A percentile compares a stretch with the other conserved stretches of the same genome.
Conservation (phyloP, 176 grass and related monocot species). For the Calamus simplicifolius region DNA sequence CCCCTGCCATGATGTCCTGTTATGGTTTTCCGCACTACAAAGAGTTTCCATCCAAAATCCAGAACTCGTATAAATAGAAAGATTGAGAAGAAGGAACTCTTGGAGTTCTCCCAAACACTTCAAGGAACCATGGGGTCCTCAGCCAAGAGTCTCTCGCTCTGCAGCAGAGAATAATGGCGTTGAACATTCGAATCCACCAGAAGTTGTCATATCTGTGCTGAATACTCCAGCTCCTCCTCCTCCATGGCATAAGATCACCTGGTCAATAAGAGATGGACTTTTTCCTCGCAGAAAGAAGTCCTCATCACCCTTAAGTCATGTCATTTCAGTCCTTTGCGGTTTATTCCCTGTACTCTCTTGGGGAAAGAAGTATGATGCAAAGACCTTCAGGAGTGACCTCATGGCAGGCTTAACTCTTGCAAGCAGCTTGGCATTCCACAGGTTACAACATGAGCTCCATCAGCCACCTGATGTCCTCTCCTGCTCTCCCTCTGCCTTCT, state of each 20-base stretch:
- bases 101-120: conserved; percentile 26
- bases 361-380: conserved; percentile 58
- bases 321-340: conserved; percentile 33
- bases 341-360: conserved; percentile 81
- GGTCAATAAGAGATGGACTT: conserved; percentile 20
- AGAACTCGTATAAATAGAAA: no score
- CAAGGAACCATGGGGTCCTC: conserved; percentile 10
- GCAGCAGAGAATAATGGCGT: neutral
- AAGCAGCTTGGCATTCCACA: conserved; percentile 92
- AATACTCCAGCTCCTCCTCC: conserved; percentile 32
- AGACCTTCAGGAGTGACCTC: conserved; percentile 69
- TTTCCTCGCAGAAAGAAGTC: conserved; percentile 4
- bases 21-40: no score
- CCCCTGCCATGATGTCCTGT: no score
- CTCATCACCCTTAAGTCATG: conserved; percentile 4
- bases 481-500: neutral
- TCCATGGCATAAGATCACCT: conserved; percentile 24
- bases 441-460: conserved; percentile 18
- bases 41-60: no score
- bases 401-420: conserved; percentile 93
- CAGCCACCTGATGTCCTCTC: no score
- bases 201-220: conserved; percentile 17
- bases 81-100: neutral
- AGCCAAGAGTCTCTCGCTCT: neutral
- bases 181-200: neutral